Evolutionary conservation across 352 stramenopile genomes (phyloP).

Genomic region (Pythium coloratum): DNA sequence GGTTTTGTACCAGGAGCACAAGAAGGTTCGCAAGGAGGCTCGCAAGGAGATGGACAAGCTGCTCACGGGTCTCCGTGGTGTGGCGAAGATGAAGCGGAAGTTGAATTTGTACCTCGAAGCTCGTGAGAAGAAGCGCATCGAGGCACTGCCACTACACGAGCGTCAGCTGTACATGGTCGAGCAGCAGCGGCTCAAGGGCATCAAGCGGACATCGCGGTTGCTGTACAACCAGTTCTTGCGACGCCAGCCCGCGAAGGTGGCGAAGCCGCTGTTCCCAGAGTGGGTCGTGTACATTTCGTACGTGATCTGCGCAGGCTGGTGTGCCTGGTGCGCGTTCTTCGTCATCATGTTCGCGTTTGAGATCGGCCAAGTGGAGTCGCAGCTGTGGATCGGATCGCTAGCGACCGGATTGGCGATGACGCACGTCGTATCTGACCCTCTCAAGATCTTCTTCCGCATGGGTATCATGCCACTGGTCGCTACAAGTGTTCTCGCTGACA

Average conservation of each 20-base stretch:
- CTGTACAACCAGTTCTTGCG: slow-evolving; percentile 75
- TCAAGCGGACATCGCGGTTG: slow-evolving; percentile 60
- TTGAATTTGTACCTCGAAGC: slow-evolving; percentile 47
- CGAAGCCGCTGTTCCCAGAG: slow-evolving; percentile 64
- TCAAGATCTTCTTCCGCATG: slow-evolving; percentile 76
- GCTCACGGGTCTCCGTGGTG: slow-evolving; percentile 39
- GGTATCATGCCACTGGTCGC: slow-evolving; percentile 67
- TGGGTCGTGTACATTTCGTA: slow-evolving; percentile 80
- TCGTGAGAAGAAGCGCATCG: slow-evolving; percentile 36
- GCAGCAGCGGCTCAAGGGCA: slow-evolving; percentile 58
- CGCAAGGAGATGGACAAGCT: slow-evolving; percentile 46
- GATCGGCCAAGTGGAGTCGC: slow-evolving; percentile 52
- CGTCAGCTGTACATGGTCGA: slow-evolving; percentile 59
- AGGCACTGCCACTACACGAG: slow-evolving; percentile 55
- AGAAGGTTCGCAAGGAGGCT: slow-evolving; percentile 37
- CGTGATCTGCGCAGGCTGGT: slow-evolving; percentile 52
- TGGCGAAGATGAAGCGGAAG: slow-evolving; percentile 64
- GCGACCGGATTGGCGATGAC: slow-evolving; percentile 54
- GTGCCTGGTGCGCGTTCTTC: slow-evolving; percentile 62
- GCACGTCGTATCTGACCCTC: slow-evolving; percentile 58
- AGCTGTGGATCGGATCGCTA: slow-evolving; percentile 67
- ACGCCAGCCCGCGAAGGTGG: slow-evolving; percentile 44
- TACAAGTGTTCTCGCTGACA: slow-evolving; percentile 46
- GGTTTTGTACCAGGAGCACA: slow-evolving; percentile 32
- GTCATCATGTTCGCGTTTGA: slow-evolving; percentile 73